Conservation (phyloP, 1,284 basidiomycete species). For the Ustilago lituana region DNA sequence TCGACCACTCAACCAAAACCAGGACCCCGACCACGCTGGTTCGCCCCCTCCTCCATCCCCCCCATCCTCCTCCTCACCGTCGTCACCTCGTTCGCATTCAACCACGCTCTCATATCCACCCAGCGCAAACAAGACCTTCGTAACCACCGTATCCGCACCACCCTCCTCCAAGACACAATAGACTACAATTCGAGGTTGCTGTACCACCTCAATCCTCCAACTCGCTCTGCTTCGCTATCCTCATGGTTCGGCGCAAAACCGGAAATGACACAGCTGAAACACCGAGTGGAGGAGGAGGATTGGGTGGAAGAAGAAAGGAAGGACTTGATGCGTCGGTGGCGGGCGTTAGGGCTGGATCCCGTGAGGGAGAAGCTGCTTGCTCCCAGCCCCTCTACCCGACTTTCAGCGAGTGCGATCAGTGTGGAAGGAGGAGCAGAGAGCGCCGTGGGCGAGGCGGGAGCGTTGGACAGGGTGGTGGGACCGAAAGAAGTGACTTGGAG, state of each 20-base stretch:
- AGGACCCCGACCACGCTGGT: conserved; percentile 19
- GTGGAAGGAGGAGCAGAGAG: no score
- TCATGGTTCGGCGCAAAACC: background rate
- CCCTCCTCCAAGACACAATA: conserved; percentile 27
- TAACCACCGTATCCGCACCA: conserved; percentile 12
- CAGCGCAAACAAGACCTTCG: conserved; percentile 23
- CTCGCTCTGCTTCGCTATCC: background rate
- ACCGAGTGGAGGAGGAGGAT: background rate
- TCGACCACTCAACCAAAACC: background rate
- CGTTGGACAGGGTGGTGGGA: conserved; percentile 1
- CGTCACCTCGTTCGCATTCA: conserved; percentile 45
- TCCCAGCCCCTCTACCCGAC: no score
- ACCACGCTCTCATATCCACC: conserved; percentile 37
- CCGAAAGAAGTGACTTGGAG: conserved; percentile 30
- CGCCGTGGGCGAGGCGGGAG: no score
- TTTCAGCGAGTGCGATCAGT: no score
- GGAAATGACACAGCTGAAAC: background rate
- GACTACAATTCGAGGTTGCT: conserved; percentile 18
- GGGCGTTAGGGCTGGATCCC: conserved; percentile 14
- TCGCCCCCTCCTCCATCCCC: conserved; percentile 21
- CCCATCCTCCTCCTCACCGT: conserved; percentile 42
- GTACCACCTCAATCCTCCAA: conserved; percentile 15
- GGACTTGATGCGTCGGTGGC: conserved; percentile 12
- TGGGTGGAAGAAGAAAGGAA: conserved; percentile 14
- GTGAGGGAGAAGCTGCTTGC: no score